phyloP scores from a whole-genome alignment of 2,329 filamentous ascomycete species.

The Aaosphaeria arxii region DNA sequence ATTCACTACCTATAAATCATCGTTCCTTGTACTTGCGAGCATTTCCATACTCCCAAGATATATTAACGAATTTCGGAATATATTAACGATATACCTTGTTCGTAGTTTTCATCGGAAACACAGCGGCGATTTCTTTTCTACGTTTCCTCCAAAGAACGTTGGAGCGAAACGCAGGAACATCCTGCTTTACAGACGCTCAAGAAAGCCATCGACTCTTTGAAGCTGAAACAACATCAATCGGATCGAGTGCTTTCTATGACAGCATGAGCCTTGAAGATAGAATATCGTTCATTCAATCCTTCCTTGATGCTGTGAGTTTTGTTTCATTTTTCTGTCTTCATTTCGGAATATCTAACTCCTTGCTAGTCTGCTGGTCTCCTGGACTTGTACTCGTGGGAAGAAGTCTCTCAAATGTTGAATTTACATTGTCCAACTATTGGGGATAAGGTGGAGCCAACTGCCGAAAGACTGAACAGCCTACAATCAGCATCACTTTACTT shows the following conservation, averaged over 20 bases:
- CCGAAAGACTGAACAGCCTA: slow-evolving; percentile 16
- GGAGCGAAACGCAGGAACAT: slow-evolving; percentile 53
- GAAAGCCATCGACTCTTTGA: slow-evolving; percentile 55
- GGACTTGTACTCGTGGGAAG: slow-evolving; percentile 31
- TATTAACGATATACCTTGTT: too few species aligned
- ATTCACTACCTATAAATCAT: too few species aligned
- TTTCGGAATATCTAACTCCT: slow-evolving; percentile 1
- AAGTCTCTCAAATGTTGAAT: slow-evolving; percentile 10
- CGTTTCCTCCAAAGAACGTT: slow-evolving; percentile 51
- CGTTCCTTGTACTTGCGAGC: too few species aligned
- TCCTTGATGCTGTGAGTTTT: slow-evolving; percentile 32
- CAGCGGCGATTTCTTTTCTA: slow-evolving; percentile 55
- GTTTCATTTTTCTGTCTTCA: slow-evolving; percentile 18
- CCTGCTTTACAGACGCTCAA: slow-evolving; percentile 52
- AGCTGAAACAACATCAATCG: slow-evolving; percentile 35
- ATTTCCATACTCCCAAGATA: too few species aligned
- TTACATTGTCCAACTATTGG: not conserved
- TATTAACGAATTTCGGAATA: too few species aligned
- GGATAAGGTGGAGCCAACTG: not conserved
- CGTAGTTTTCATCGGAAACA: slow-evolving; percentile 50
- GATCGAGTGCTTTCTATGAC: slow-evolving; percentile 20
- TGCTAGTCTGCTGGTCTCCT: slow-evolving; percentile 43
- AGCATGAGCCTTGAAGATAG: slow-evolving; percentile 30
- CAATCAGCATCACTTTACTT: slow-evolving; percentile 33
- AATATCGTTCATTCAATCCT: slow-evolving; percentile 25